Base-by-base conservation (phyloP, 2,329 filamentous ascomycete species). In the Curvularia sp. region DNA sequence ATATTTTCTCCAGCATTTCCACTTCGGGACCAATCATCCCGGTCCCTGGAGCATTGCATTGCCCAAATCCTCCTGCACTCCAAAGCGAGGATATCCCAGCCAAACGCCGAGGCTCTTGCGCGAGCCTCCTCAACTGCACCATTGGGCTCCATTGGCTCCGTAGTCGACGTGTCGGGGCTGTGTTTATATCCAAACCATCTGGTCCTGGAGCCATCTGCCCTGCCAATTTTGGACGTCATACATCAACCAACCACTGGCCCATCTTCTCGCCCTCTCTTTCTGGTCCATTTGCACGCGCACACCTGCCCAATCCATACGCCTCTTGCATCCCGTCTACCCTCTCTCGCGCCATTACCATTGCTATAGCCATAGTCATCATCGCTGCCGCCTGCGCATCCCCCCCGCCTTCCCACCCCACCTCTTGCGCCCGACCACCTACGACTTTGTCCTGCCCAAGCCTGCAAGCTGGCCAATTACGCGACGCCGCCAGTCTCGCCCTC, bases 381-480 rank as follows among this genome's bases (percentile, higher is more conserved):
- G 22, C 55, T 57, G 41, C 52, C 33, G 26, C 57, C 57, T 53
- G 28, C 49, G 41, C 31, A 55, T 39, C 46, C 13, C 31, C 26
- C 18, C 18, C 18, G 31, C 31, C 31, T 33, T 12, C 39, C 18
- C 30, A 8, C 41, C 41, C 31, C 15, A 58, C 42, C 58, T 63
- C 56, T 66, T 65, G 62, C 64, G 59, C 60, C 59, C 47, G 26
- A 62, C 59, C 62, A 46, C 59, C 55, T 52, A 49, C 44, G 22
- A 39, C 55, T 46, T 42, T 6, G 39, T 54, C 43, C 31, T 41
- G 46, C 49, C 33, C 74, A 80, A 66, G 66, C 74, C 76, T 80
- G 75, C 84, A 90, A 89, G 77, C 85, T 89, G 87, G 87, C 86
- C 81, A 81, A 83, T 71, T 86, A 86, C 82, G 82, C 83, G 72